Evolutionary conservation across 805 yeast genomes (phyloP).

Genomic region (Schwanniomyces yamadae): DNA sequence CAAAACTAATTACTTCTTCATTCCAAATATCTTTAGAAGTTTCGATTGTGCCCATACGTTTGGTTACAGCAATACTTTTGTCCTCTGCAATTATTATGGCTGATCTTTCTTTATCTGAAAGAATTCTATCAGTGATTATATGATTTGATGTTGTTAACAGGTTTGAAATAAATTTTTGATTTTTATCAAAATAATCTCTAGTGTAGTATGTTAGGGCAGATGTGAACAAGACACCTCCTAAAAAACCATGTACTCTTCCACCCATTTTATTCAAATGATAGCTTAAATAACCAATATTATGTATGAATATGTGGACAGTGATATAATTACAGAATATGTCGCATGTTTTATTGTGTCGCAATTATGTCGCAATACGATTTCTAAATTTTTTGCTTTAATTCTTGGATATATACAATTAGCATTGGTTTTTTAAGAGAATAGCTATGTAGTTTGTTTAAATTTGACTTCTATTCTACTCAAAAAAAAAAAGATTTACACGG

Average conservation of each 20-base stretch:
- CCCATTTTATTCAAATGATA: slow-evolving; percentile 24
- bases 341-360: slow-evolving; percentile 1
- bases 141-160: slow-evolving; percentile 49
- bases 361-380: not conserved
- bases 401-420: slow-evolving; percentile 1
- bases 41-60: slow-evolving; percentile 48
- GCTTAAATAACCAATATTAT: not conserved
- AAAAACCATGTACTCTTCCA: slow-evolving; percentile 45
- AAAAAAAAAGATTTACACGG: not conserved
- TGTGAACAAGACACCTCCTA: slow-evolving; percentile 57
- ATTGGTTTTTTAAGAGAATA: not conserved
- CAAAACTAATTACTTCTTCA: slow-evolving; percentile 62
- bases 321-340: not conserved
- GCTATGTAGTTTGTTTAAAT: not conserved
- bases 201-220: slow-evolving; percentile 64
- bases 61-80: slow-evolving; percentile 17
- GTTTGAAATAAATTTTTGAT: slow-evolving; percentile 45
- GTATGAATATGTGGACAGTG: not conserved
- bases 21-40: slow-evolving; percentile 80
- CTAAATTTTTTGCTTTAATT: not conserved
- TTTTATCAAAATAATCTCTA: slow-evolving; percentile 51
- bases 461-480: not conserved
- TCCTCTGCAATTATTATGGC: slow-evolving; percentile 45
- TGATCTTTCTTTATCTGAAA: slow-evolving; percentile 45
- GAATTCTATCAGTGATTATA: slow-evolving; percentile 53